Conservation (phyloP, 805 yeast genomes). For the Kazachstania psychrophila region DNA sequence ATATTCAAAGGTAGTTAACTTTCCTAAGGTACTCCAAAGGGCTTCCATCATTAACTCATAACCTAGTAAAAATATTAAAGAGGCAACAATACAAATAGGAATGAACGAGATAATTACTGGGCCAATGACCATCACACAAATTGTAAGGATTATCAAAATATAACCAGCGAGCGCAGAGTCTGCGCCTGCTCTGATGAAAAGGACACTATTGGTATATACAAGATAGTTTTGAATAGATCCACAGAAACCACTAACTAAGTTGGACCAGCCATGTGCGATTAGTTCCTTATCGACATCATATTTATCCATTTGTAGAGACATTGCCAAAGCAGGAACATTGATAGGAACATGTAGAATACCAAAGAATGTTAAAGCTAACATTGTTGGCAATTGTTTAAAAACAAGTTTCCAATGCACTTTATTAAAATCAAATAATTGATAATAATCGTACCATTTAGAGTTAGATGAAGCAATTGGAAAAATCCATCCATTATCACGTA, state of each 20-base stretch:
- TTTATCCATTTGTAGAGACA: slow-evolving; percentile 71
- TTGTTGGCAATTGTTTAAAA: slow-evolving; percentile 68
- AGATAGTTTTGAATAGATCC: slow-evolving; percentile 93
- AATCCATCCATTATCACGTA: slow-evolving; percentile 77
- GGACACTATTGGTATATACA: slow-evolving; percentile 87
- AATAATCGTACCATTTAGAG: slow-evolving; percentile 88
- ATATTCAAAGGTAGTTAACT: slow-evolving; percentile 69
- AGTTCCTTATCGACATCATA: slow-evolving; percentile 88
- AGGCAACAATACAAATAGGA: slow-evolving; percentile 93
- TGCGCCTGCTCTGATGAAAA: slow-evolving; percentile 92
- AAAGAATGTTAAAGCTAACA: slow-evolving; percentile 91
- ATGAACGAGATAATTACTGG: slow-evolving; percentile 89
- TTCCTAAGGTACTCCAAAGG: slow-evolving; percentile 71
- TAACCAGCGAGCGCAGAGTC: slow-evolving; percentile 83
- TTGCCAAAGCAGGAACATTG: slow-evolving; percentile 94
- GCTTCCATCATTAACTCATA: slow-evolving; percentile 86
- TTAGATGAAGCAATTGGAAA: slow-evolving; percentile 46
- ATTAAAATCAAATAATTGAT: slow-evolving; percentile 57
- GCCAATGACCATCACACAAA: slow-evolving; percentile 73
- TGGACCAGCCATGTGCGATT: slow-evolving; percentile 90
- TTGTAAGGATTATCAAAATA: slow-evolving; percentile 77
- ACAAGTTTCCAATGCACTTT: slow-evolving; percentile 70
- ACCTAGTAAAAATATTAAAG: slow-evolving; percentile 82
- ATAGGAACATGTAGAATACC: slow-evolving; percentile 96
- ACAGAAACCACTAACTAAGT: slow-evolving; percentile 66